phyloP scores from a whole-genome alignment of 2,329 filamentous ascomycete species.

The Ascochyta rabiei region DNA sequence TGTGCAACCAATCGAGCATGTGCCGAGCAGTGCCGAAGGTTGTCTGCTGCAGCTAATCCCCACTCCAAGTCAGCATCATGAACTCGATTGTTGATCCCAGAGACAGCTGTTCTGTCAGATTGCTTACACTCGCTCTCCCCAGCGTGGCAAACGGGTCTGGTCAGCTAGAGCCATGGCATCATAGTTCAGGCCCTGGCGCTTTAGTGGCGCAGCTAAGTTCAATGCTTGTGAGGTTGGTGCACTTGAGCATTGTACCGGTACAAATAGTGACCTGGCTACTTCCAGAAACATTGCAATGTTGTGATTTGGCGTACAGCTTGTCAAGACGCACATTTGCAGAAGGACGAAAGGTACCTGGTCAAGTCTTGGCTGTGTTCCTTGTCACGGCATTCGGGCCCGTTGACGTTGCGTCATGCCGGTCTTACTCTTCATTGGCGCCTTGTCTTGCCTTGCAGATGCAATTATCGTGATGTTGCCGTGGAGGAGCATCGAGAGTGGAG shows the following conservation, averaged over 20 bases:
- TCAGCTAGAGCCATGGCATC: slow-evolving; percentile 8
- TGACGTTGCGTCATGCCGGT: slow-evolving; percentile 1
- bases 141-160: background rate
- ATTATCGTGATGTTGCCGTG: slow-evolving; percentile 13
- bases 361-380: background rate
- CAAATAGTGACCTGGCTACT: background rate
- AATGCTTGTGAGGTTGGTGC: slow-evolving; percentile 2
- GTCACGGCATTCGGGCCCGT: background rate
- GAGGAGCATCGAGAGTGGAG: slow-evolving; percentile 9
- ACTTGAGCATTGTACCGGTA: background rate
- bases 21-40: slow-evolving; percentile 6
- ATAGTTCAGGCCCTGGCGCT: background rate
- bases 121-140: background rate
- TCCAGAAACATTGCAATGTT: slow-evolving; percentile 3
- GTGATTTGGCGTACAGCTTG: slow-evolving; percentile 10
- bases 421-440: slow-evolving; percentile 2
- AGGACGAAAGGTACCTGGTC: background rate
- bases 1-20: slow-evolving; percentile 9
- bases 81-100: background rate
- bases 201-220: slow-evolving; percentile 1
- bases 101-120: background rate
- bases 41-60: slow-evolving; percentile 1
- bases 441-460: slow-evolving; percentile 5
- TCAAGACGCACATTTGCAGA: background rate
- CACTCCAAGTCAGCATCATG: background rate